phyloP scores from a whole-genome alignment of 2,329 filamentous ascomycete species.

The Penicillium sp. region DNA sequence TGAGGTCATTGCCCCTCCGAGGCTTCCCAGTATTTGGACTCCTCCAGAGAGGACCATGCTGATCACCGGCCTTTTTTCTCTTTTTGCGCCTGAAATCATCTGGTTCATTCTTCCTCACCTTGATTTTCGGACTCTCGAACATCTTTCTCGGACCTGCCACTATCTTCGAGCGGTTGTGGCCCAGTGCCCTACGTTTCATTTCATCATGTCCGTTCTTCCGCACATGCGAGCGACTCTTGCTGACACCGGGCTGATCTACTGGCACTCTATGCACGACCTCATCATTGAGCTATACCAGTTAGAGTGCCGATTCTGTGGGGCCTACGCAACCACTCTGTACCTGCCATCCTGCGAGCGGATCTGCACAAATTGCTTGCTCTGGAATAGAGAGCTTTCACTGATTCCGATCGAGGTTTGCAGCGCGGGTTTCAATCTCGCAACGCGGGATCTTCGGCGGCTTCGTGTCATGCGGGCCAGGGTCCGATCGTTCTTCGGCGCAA shows the following conservation, averaged over 20 bases:
- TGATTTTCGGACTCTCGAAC: background rate
- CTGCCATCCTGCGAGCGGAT: constrained; percentile 10
- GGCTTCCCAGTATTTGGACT: background rate
- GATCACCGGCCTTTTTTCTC: background rate
- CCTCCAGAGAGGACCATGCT: background rate
- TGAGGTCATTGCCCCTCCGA: background rate
- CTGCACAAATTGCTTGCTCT: constrained; percentile 7
- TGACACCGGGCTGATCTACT: background rate
- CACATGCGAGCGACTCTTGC: background rate
- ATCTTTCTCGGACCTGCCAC: constrained; percentile 2
- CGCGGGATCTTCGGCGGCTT: too few species aligned
- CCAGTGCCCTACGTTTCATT: background rate
- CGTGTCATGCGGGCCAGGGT: too few species aligned
- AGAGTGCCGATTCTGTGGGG: constrained; percentile 10
- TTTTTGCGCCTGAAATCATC: constrained; percentile 3
- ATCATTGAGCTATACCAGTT: constrained; percentile 5
- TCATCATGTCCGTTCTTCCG: too few species aligned
- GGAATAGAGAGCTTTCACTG: constrained; percentile 1
- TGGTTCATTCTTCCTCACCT: constrained; percentile 2
- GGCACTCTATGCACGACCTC: constrained; percentile 1
- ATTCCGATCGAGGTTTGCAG: too few species aligned
- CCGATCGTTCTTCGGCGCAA: too few species aligned
- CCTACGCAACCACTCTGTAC: constrained; percentile 4
- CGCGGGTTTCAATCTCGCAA: too few species aligned
- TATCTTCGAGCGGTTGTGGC: background rate